Evolutionary conservation across 2,329 filamentous ascomycete species (phyloP), one percentile per base, ranked within the genome.

Genomic region (Elsinoe perseae): DNA sequence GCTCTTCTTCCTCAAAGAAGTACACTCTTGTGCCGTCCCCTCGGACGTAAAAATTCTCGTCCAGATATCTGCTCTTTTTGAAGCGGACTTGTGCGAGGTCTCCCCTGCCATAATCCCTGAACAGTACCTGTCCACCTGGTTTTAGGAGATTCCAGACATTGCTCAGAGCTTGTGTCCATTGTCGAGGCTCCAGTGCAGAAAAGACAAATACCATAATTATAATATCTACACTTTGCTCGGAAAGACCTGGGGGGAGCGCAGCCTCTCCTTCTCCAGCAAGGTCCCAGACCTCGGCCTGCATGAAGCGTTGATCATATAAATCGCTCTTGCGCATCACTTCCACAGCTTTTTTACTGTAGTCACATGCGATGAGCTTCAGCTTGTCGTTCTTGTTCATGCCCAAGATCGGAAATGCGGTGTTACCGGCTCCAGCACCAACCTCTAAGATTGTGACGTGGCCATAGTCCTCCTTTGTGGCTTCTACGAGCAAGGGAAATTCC

Each of bases 141-240:
- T 95, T 97, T 61, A 98, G 79, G 32, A 95, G 77, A 54, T 81
- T 81, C 70, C 86, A 81, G 14, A 96, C 82, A 68, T 97, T 98
- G 57, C 78, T 75, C 36, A 97, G 83, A 10, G 90, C 89, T 67
- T 83, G 81, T 50, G 78, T 75, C 93, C 93, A 98, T 71, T 98
- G 90, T 48, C 72, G 70, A 0, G 93, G 93, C 30, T 86, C 84
- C 46, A 98, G 76, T 1, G 93, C 93, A 16, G 89, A 95, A 76
- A 98, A 97, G 67, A 97, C 92, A 75, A 98, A 98, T 59, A 98
- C 89, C 80, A 98, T 83, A 54, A 98, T 78, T 34, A 95, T 89
- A 36, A 97, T 82, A 71, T 98, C 92, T 58, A 96, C 90, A 58
- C 82, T 87, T n/a, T 79, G 84, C 64, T 90, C 85, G 50, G 75